Conservation (phyloP, 805 yeast genomes). For the Candida orba region DNA sequence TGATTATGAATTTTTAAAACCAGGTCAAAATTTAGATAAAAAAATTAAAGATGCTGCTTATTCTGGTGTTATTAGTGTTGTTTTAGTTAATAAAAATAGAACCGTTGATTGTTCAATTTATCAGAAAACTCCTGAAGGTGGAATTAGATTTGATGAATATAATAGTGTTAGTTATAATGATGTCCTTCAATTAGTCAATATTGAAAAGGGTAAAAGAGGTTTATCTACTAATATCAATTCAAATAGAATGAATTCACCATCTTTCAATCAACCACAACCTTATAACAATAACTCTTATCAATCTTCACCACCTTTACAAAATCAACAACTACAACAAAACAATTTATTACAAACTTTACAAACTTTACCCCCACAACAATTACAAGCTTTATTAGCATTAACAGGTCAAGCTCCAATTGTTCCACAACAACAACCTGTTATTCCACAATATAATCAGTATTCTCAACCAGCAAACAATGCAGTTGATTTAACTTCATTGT, state of each 20-base stretch:
- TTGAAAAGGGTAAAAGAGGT: constrained; percentile 1
- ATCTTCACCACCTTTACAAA: constrained; percentile 9
- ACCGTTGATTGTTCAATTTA: constrained; percentile 67
- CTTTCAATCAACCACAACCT: not conserved
- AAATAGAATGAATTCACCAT: not conserved
- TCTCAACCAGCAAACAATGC: constrained; percentile 1
- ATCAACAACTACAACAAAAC: not conserved
- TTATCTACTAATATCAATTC: not conserved
- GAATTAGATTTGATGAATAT: constrained; percentile 79
- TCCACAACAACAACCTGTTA: constrained; percentile 9
- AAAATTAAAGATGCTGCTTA: constrained; percentile 70
- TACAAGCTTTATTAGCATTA: constrained; percentile 10
- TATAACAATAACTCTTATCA: not conserved
- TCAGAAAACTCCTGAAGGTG: constrained; percentile 61
- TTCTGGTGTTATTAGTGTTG: constrained; percentile 67
- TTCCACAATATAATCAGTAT: not conserved
- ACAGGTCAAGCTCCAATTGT: constrained; percentile 6
- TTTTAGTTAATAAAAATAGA: constrained; percentile 49
- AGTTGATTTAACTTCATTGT: constrained; percentile 7
- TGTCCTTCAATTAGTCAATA: constrained; percentile 35
- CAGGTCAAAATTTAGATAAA: constrained; percentile 36
- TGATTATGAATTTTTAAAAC: constrained; percentile 36
- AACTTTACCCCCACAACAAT: constrained; percentile 7
- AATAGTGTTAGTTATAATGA: constrained; percentile 57
- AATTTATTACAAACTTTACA: constrained; percentile 9